A percentile compares a stretch with the other conserved stretches of the same genome.
phyloP scores from a whole-genome alignment of 1,139 yeast genomes.

The Yamadazyma dendronema region DNA sequence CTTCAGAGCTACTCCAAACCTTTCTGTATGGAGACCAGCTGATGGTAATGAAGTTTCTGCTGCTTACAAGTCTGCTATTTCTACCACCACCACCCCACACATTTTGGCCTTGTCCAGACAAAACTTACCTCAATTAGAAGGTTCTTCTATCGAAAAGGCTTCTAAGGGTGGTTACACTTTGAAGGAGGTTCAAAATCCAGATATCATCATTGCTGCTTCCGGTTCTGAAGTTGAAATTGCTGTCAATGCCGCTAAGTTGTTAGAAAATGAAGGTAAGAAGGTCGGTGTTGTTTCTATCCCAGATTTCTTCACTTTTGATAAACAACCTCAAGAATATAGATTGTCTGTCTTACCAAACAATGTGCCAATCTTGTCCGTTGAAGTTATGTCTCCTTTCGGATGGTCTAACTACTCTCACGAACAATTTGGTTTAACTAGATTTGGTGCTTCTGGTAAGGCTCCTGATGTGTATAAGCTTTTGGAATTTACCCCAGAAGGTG shows the following conservation, averaged over 20 bases:
- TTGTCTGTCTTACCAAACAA: constrained; percentile 91
- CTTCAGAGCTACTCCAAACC: constrained; percentile 95
- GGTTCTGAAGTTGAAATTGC: constrained; percentile 94
- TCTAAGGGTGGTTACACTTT: constrained; percentile 92
- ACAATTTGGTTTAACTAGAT: constrained; percentile 93
- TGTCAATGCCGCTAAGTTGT: constrained; percentile 76
- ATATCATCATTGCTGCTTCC: constrained; percentile 79
- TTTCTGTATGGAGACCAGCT: constrained; percentile 99
- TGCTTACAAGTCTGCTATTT: constrained; percentile 82
- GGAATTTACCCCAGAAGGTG: constrained; percentile 91
- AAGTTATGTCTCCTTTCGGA: constrained; percentile 88
- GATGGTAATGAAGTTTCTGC: constrained; percentile 99
- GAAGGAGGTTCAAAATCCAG: constrained; percentile 57
- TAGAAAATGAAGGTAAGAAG: constrained; percentile 49
- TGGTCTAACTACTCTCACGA: constrained; percentile 97
- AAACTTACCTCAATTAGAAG: constrained; percentile 94
- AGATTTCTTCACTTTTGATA: constrained; percentile 87
- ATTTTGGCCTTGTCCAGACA: constrained; percentile 95
- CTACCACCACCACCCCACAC: constrained; percentile 74
- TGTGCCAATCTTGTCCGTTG: constrained; percentile 89
- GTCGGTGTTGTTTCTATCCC: constrained; percentile 90
- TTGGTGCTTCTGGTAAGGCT: constrained; percentile 97
- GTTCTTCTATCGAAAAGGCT: constrained; percentile 90
- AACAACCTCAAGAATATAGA: constrained; percentile 76
- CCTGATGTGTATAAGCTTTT: constrained; percentile 78